phyloP scores from a whole-genome alignment of 2,329 filamentous ascomycete species.

The Cyanodermella asteris region DNA sequence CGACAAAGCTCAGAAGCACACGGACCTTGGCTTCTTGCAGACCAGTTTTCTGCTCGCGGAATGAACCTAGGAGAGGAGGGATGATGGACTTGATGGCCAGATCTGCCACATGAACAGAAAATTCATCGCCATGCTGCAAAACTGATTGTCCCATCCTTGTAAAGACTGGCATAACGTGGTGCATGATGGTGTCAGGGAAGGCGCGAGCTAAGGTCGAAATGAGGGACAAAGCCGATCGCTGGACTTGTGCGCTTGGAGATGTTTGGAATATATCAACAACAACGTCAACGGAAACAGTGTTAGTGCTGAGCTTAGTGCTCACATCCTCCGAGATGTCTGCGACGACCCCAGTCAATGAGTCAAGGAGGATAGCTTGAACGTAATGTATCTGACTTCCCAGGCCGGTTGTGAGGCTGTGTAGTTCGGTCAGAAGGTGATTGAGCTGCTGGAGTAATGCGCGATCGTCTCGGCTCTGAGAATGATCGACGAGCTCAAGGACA shows the following conservation, averaged over 20 bases:
- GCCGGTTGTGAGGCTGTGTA: constrained; percentile 64
- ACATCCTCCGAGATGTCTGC: constrained; percentile 40
- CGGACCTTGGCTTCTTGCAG: constrained; percentile 66
- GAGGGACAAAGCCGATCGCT: constrained; percentile 72
- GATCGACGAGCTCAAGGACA: constrained; percentile 72
- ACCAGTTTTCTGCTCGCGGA: constrained; percentile 57
- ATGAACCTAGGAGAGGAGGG: constrained; percentile 67
- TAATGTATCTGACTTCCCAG: constrained; percentile 77
- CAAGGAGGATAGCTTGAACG: constrained; percentile 63
- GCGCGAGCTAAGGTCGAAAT: constrained; percentile 72
- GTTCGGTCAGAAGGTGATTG: constrained; percentile 66
- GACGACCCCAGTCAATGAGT: constrained; percentile 65
- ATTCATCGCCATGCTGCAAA: constrained; percentile 81
- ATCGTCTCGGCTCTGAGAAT: constrained; percentile 52
- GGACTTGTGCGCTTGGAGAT: constrained; percentile 77
- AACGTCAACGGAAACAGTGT: constrained; percentile 68
- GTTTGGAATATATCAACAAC: constrained; percentile 88
- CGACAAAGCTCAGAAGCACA: constrained; percentile 83
- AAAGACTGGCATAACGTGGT: constrained; percentile 98
- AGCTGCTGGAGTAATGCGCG: constrained; percentile 54
- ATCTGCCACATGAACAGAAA: constrained; percentile 87
- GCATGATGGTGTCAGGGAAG: constrained; percentile 74
- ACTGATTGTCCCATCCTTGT: constrained; percentile 92
- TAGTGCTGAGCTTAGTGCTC: too few species aligned
- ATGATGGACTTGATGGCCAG: constrained; percentile 83